Evolutionary conservation across 1,139 yeast species (phyloP).

Genomic region (Ashbya aceris): DNA sequence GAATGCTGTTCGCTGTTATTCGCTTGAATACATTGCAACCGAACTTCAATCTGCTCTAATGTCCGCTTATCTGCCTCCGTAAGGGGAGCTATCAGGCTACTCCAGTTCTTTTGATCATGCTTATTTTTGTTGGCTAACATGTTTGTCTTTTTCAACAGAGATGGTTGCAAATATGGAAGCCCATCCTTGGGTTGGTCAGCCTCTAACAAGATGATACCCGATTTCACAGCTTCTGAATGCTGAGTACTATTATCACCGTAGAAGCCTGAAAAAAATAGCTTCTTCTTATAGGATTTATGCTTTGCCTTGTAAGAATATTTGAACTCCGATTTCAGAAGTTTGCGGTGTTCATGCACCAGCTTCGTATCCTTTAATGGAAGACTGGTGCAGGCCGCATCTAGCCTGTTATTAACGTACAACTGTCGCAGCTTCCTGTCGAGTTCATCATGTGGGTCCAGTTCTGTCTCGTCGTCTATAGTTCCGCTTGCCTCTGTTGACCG

Average conservation of each 20-base stretch:
- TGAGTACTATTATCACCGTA: constrained; percentile 11
- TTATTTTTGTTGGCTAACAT: constrained; percentile 19
- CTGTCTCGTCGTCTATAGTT: constrained; percentile 12
- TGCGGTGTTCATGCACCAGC: constrained; percentile 7
- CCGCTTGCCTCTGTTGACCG: constrained; percentile 18
- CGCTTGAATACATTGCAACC: constrained; percentile 25
- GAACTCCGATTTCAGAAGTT: constrained; percentile 15
- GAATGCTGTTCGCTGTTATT: constrained; percentile 18
- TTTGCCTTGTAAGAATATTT: constrained; percentile 16
- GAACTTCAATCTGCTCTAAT: constrained; percentile 21
- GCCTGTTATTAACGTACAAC: constrained; percentile 17
- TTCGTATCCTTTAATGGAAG: constrained; percentile 14
- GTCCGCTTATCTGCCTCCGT: constrained; percentile 22
- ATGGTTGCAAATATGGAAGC: constrained; percentile 32
- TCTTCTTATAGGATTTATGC: constrained; percentile 12
- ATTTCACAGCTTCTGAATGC: constrained; percentile 4
- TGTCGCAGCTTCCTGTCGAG: constrained; percentile 19
- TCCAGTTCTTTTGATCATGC: constrained; percentile 26
- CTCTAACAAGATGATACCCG: constrained; percentile 20
- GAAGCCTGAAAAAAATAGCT: constrained; percentile 21
- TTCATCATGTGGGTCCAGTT: constrained; percentile 16
- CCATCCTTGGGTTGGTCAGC: constrained; percentile 22
- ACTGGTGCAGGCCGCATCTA: constrained; percentile 12
- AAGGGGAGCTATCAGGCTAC: constrained; percentile 17
- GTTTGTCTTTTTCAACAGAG: constrained; percentile 28